Evolutionary conservation across 2,329 filamentous ascomycete genomes (phyloP).

Genomic region (Penicillium brasilianum): DNA sequence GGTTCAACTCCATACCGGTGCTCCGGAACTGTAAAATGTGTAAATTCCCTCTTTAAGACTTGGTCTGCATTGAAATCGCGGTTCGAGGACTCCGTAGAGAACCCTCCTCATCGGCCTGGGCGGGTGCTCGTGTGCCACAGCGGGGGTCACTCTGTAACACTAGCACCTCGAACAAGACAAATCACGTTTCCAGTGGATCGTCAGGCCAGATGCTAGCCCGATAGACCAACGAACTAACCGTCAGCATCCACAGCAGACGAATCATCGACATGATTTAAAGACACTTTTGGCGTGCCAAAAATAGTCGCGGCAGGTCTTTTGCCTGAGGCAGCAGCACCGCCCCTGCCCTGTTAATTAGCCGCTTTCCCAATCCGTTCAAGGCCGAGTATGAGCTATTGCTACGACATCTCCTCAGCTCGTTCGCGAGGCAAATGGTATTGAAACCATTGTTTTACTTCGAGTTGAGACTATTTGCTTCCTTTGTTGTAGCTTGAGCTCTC

Average conservation of each 20-base stretch:
- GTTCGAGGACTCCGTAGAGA: neutral
- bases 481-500: neutral
- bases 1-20: conserved; percentile 33
- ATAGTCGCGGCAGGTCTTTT: conserved; percentile 7
- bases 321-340: conserved; percentile 24
- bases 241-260: neutral
- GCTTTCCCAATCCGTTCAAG: conserved; percentile 31
- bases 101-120: neutral
- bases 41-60: conserved; percentile 8
- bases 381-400: conserved; percentile 24
- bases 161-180: neutral
- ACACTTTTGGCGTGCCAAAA: conserved; percentile 16
- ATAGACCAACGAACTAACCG: neutral
- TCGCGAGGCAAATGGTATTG: neutral
- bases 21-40: conserved; percentile 18
- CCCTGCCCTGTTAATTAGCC: conserved; percentile 16
- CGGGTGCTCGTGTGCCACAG: neutral
- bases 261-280: neutral
- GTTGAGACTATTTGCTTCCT: neutral
- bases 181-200: neutral
- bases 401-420: conserved; percentile 7
- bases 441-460: neutral
- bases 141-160: neutral
- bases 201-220: neutral
- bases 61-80: too few species aligned